These are phyloP conservation scores for Albatrellus ellisii DNA, from an alignment of 768 basidiomycete genomes.

Conservation along the genomic window DNA sequence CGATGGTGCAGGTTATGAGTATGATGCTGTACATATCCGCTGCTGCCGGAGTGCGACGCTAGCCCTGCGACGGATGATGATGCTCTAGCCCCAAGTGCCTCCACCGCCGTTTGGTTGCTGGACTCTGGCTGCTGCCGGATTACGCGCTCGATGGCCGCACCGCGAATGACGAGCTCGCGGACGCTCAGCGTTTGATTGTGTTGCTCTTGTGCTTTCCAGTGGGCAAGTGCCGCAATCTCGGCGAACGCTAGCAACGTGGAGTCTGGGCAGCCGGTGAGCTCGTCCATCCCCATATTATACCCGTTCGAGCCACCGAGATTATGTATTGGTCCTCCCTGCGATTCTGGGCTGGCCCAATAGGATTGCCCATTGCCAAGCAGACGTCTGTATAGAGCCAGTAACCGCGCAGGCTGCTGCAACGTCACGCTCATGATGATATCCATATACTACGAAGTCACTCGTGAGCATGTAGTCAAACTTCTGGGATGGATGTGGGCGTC, in stretches of 20 bases:
- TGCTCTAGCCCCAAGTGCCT: not conserved
- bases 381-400: constrained; percentile 50
- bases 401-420: constrained; percentile 46
- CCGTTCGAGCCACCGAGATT: constrained; percentile 11
- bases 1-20: not conserved
- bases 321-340: not conserved
- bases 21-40: too few species aligned
- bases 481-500: not conserved
- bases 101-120: constrained; percentile 4
- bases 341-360: constrained; percentile 25
- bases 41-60: too few species aligned
- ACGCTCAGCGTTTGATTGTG: constrained; percentile 56
- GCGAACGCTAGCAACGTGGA: constrained; percentile 65
- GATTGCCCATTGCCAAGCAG: constrained; percentile 39
- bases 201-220: constrained; percentile 60
- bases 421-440: constrained; percentile 65
- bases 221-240: constrained; percentile 56
- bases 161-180: constrained; percentile 63
- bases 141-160: constrained; percentile 55
- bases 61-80: not conserved
- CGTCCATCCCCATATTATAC: constrained; percentile 47
- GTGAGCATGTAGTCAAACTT: not conserved
- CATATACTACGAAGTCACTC: constrained; percentile 45
- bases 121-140: constrained; percentile 32
- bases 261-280: constrained; percentile 66